phyloP scores from a whole-genome alignment of 768 basidiomycete genomes.

The Rhizopogon roseolus region DNA sequence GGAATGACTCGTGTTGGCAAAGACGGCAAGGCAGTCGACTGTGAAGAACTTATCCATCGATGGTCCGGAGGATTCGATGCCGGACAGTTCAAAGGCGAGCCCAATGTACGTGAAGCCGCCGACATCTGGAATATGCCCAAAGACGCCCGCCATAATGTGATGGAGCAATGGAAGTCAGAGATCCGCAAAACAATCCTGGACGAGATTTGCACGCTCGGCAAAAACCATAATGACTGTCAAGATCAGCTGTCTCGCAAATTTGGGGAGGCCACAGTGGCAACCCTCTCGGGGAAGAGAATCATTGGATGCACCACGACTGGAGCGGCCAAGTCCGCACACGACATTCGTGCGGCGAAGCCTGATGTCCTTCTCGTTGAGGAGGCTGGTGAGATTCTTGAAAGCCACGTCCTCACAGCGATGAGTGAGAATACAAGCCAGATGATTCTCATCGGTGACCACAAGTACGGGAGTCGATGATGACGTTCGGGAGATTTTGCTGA shows the following conservation, averaged over 20 bases:
- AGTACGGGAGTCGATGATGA: constrained; percentile 37
- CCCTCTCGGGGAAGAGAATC: constrained; percentile 45
- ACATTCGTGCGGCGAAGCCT: constrained; percentile 42
- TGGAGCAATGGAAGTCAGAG: constrained; percentile 29
- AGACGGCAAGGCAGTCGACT: constrained; percentile 29
- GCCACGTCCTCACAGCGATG: constrained; percentile 58
- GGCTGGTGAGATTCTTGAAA: constrained; percentile 69
- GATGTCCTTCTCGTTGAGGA: constrained; percentile 64
- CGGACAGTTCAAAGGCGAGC: constrained; percentile 32
- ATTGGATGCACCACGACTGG: constrained; percentile 69
- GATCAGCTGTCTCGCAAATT: constrained; percentile 32
- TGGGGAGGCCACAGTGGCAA: constrained; percentile 24
- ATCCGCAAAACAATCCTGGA: constrained; percentile 31
- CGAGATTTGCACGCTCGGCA: constrained; percentile 26
- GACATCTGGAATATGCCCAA: constrained; percentile 36
- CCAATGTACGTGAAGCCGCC: constrained; percentile 15
- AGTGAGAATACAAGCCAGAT: constrained; percentile 42
- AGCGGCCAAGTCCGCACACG: constrained; percentile 53
- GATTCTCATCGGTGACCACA: constrained; percentile 70
- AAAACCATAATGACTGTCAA: constrained; percentile 38
- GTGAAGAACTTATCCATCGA: constrained; percentile 38
- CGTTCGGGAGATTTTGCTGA: neutral
- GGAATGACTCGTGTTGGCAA: constrained; percentile 43
- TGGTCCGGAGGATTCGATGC: constrained; percentile 45
- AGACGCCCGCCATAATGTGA: constrained; percentile 18